A percentile compares a stretch with the other conserved stretches of the same genome.
phyloP scores from a whole-genome alignment of 1,139 yeast genomes.

The Suhomyces ambrosiae region DNA sequence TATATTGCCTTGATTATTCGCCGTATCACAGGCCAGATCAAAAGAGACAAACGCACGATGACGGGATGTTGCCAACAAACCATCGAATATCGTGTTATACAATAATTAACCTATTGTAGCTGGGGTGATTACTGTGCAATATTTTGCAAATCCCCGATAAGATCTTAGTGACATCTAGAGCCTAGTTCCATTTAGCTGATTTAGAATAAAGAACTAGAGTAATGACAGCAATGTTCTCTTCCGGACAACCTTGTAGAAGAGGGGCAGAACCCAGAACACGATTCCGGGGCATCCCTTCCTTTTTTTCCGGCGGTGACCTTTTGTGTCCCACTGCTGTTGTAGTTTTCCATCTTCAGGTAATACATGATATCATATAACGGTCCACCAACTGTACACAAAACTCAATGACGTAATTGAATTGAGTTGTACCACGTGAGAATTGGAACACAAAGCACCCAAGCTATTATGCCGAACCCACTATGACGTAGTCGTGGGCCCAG shows the following conservation, averaged over 20 bases:
- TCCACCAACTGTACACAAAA: constrained; percentile 5
- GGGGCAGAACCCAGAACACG: no score
- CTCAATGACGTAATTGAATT: constrained; percentile 11
- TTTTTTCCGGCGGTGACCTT: neutral
- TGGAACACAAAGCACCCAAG: constrained; percentile 6
- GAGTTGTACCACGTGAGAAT: constrained; percentile 10
- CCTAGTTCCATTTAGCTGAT: no score
- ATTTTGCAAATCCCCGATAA: no score
- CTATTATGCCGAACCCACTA: constrained; percentile 2
- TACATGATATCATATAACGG: constrained; percentile 9
- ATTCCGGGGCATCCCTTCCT: constrained; percentile 1
- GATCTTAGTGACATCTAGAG: no score
- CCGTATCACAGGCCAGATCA: neutral
- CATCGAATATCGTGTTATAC: neutral
- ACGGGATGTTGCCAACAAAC: neutral
- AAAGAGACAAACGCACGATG: neutral
- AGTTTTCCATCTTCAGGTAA: neutral
- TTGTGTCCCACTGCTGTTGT: neutral
- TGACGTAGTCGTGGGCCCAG: constrained; percentile 11
- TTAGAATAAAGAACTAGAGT: no score
- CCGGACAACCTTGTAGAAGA: neutral
- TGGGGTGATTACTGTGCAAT: no score
- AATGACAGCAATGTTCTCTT: neutral
- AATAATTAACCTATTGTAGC: no score
- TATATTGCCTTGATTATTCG: neutral